phyloP scores from a whole-genome alignment of 768 basidiomycete species.

The Dendrothele bispora region DNA sequence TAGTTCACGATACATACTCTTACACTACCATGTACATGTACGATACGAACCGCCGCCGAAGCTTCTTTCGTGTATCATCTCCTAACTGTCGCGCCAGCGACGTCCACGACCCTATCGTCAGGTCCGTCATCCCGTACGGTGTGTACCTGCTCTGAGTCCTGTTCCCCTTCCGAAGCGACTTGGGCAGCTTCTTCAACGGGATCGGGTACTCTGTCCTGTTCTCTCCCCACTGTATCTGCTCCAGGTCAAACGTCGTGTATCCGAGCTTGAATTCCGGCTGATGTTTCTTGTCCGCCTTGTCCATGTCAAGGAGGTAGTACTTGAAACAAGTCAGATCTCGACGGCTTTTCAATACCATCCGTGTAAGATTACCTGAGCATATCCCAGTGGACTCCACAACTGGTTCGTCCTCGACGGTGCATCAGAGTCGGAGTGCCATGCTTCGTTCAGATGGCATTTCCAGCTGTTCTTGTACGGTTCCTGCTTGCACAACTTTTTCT shows the following conservation, averaged over 20 bases:
- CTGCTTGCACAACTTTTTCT: slow-evolving; percentile 45
- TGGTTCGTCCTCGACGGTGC: slow-evolving; percentile 74
- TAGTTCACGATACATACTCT: slow-evolving; percentile 19
- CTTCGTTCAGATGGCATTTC: slow-evolving; percentile 59
- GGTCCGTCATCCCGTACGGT: slow-evolving; percentile 72
- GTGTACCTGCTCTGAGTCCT: slow-evolving; percentile 50
- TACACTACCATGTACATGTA: slow-evolving; percentile 71
- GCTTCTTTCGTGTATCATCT: slow-evolving; percentile 45
- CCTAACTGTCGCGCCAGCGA: slow-evolving; percentile 63
- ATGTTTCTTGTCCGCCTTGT: slow-evolving; percentile 42
- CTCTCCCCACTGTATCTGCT: slow-evolving; percentile 17
- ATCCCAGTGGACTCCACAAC: slow-evolving; percentile 76
- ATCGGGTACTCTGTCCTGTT: slow-evolving; percentile 43
- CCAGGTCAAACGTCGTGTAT: slow-evolving; percentile 67
- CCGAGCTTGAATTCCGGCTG: slow-evolving; percentile 72
- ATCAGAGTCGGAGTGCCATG: slow-evolving; percentile 60
- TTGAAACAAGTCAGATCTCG: slow-evolving; percentile 25
- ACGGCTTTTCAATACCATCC: slow-evolving; percentile 11
- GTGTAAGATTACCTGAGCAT: slow-evolving; percentile 66
- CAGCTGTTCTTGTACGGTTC: slow-evolving; percentile 57
- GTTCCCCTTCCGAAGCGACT: slow-evolving; percentile 39
- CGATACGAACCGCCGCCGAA: slow-evolving; percentile 64
- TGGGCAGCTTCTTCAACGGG: slow-evolving; percentile 56
- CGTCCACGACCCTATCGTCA: slow-evolving; percentile 79
- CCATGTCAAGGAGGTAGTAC: slow-evolving; percentile 68